Conservation (phyloP, 1,139 yeast genomes). For the Yamadazyma sp. region DNA sequence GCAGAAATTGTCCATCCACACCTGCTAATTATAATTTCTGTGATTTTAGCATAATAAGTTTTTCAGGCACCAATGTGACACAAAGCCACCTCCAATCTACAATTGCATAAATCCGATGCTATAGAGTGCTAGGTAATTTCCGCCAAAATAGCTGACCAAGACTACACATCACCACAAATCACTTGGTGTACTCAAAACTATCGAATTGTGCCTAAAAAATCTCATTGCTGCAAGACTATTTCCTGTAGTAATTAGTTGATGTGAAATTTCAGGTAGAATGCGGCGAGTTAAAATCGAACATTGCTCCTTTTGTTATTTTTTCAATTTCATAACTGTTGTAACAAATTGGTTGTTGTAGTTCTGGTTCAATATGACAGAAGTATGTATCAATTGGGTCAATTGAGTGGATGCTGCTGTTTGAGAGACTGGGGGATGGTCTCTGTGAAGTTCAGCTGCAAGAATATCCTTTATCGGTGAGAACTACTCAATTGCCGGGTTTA, state of each 20-base stretch:
- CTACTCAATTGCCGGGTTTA: too few relatives aligned
- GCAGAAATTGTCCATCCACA: neutral
- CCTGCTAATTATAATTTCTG: neutral
- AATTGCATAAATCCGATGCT: neutral
- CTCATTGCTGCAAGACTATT: neutral
- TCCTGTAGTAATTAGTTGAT: neutral
- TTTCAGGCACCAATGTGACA: neutral
- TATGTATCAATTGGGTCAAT: conserved; percentile 2
- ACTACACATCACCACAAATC: too few relatives aligned
- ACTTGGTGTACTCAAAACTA: too few relatives aligned
- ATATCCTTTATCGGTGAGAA: too few relatives aligned
- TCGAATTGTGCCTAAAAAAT: too few relatives aligned
- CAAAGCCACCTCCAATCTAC: neutral
- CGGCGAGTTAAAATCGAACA: conserved; percentile 1
- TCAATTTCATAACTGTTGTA: neutral
- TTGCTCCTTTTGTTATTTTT: conserved; percentile 2
- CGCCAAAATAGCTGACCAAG: too few relatives aligned
- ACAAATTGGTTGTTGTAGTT: neutral
- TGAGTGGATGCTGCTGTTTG: too few relatives aligned
- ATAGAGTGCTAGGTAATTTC: too few relatives aligned
- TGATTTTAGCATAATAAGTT: neutral
- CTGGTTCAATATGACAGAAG: conserved; percentile 1
- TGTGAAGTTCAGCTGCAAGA: neutral
- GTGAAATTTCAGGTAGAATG: conserved; percentile 5
- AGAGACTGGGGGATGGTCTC: too few relatives aligned